Evolutionary conservation across 148 eudicot genomes (phyloP).

Genomic region (Chenopodium formosanum): DNA sequence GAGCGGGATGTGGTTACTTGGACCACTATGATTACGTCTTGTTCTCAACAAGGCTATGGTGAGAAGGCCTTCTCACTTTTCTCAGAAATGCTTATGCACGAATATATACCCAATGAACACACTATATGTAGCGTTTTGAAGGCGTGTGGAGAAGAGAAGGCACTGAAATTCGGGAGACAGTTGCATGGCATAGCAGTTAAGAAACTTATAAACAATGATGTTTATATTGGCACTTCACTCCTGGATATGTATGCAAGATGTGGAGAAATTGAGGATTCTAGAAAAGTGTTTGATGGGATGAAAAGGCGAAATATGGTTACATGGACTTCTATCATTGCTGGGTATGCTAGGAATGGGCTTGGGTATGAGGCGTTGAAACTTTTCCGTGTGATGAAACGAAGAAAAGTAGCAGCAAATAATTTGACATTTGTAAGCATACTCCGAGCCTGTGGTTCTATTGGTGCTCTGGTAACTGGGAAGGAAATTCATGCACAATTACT

Average conservation of each 20-base stretch:
- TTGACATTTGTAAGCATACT: conserved; percentile 74
- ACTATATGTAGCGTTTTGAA: conserved; percentile 69
- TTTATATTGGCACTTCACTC: conserved; percentile 60
- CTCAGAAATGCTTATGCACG: conserved; percentile 48
- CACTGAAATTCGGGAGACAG: conserved; percentile 65
- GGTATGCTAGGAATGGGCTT: conserved; percentile 65
- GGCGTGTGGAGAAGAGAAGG: conserved; percentile 77
- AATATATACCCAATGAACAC: conserved; percentile 65
- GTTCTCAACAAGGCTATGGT: conserved; percentile 58
- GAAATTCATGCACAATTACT: conserved; percentile 78
- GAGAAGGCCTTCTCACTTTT: conserved; percentile 51
- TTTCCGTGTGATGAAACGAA: conserved; percentile 63
- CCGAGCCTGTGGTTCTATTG: conserved; percentile 67
- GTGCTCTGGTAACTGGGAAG: conserved; percentile 51
- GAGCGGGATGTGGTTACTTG: conserved; percentile 73
- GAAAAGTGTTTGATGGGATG: conserved; percentile 70
- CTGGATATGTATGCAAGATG: conserved; percentile 86
- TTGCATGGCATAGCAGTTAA: conserved; percentile 63
- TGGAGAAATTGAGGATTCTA: conserved; percentile 54
- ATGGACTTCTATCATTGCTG: conserved; percentile 81
- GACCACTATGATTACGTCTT: conserved; percentile 79
- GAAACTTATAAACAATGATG: conserved; percentile 54
- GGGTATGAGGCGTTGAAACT: conserved; percentile 68
- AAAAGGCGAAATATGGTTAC: conserved; percentile 69
- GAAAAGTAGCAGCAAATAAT: conserved; percentile 61